Evolutionary conservation across 2,329 filamentous ascomycete species (phyloP).

Genomic region (Stachybotrys echinatus): DNA sequence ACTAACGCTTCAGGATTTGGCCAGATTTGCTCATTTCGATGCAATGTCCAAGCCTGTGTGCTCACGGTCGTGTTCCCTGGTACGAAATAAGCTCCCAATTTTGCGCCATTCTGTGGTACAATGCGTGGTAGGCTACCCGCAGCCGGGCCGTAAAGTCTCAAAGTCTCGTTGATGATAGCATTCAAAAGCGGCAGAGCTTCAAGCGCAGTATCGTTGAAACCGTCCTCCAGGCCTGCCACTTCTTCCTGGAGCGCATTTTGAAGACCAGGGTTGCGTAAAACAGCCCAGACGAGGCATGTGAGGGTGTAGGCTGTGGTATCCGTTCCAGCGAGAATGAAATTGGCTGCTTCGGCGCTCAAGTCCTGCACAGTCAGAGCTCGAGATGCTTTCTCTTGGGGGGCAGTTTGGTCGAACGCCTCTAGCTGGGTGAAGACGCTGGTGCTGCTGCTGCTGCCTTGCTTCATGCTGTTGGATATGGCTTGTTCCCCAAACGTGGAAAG

Average conservation of each 20-base stretch:
- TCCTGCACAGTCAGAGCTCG: not conserved
- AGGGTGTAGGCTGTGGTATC: slow-evolving; percentile 1
- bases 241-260: not conserved
- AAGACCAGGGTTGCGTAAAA: not conserved
- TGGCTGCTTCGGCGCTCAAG: slow-evolving; percentile 1
- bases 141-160: not conserved
- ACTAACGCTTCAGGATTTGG: not conserved
- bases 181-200: not conserved
- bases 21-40: not conserved
- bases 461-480: not conserved
- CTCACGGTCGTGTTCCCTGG: not conserved
- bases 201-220: not conserved
- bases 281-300: slow-evolving; percentile 1
- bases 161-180: not conserved
- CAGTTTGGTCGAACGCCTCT: not conserved
- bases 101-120: not conserved
- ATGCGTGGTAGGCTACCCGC: not conserved
- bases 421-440: not conserved
- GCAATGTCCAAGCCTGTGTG: slow-evolving; percentile 1
- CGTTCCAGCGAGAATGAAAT: not conserved
- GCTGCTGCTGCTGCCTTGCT: not conserved
- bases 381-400: not conserved
- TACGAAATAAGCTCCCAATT: not conserved
- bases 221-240: not conserved
- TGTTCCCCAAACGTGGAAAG: not conserved